Percentiles rank a stretch among this genome's conserved stretches.
These are phyloP conservation scores for Microdochium trichocladiopsis DNA, from an alignment of 2,329 filamentous ascomycete species.

Conservation along the genomic window DNA sequence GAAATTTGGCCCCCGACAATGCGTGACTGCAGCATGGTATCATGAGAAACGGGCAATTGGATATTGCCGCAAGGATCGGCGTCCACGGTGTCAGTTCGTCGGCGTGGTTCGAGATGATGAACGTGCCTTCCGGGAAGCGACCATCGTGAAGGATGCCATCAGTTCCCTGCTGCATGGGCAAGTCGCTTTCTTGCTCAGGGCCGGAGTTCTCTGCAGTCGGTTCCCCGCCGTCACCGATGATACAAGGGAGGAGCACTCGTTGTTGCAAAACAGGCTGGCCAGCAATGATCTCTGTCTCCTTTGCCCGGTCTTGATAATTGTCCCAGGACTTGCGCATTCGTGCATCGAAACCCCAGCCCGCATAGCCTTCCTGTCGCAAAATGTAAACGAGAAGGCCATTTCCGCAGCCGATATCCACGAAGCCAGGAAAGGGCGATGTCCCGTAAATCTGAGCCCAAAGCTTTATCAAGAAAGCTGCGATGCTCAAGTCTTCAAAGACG, in stretches of 20 bases:
- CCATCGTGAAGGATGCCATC: constrained; percentile 45
- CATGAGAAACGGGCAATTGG: constrained; percentile 74
- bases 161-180: constrained; percentile 8
- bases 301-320: constrained; percentile 46
- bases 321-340: constrained; percentile 79
- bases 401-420: constrained; percentile 93
- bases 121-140: constrained; percentile 65
- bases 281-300: constrained; percentile 9
- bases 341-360: constrained; percentile 88
- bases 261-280: constrained; percentile 29
- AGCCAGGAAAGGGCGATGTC: constrained; percentile 62
- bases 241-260: constrained; percentile 40
- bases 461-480: constrained; percentile 88
- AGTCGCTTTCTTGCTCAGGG: constrained; percentile 7
- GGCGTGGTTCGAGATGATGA: constrained; percentile 95
- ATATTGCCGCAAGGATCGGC: constrained; percentile 73
- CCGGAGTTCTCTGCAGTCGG: constrained; percentile 4
- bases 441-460: constrained; percentile 82
- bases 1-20: constrained; percentile 67
- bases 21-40: constrained; percentile 95
- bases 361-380: constrained; percentile 71
- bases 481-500: constrained; percentile 88
- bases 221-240: constrained; percentile 19
- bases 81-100: constrained; percentile 97
- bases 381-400: constrained; percentile 88